These are phyloP conservation scores for Sporobolomyces phaffii DNA, from an alignment of 768 basidiomycete species.

Conservation along the genomic window DNA sequence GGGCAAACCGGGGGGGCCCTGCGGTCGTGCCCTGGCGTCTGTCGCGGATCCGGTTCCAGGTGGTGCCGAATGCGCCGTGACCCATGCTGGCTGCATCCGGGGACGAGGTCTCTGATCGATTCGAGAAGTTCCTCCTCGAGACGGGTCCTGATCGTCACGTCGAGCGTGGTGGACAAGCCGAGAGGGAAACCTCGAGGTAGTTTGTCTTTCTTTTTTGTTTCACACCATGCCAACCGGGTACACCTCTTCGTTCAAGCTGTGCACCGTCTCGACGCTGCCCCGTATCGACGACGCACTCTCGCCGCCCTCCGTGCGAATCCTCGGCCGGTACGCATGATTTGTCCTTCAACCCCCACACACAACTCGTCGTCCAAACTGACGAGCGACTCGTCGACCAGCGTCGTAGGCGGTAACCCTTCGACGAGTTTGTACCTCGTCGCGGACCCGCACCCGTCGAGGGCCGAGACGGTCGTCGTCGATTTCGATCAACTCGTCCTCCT, in stretches of 20 bases:
- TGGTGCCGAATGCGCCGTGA: too few relatives aligned
- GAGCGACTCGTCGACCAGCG: background rate
- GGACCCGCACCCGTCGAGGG: background rate
- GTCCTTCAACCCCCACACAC: conserved; percentile 3
- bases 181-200: background rate
- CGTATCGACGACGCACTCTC: background rate
- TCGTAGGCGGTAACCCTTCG: background rate
- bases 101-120: too few relatives aligned
- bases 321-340: background rate
- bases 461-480: background rate
- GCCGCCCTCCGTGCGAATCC: background rate
- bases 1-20: too few relatives aligned
- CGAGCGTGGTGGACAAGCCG: too few relatives aligned
- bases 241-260: conserved; percentile 1
- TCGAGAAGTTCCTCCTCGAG: background rate
- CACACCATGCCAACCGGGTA: background rate
- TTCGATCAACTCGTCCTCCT: background rate
- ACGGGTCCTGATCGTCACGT: too few relatives aligned
- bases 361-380: background rate
- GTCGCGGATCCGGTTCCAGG: too few relatives aligned
- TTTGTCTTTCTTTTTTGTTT: background rate
- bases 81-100: too few relatives aligned
- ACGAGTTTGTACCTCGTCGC: background rate
- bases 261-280: background rate
- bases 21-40: too few relatives aligned